Evolutionary conservation across 805 yeast genomes (phyloP).

Genomic region (Metschnikowia noctiluminum): DNA sequence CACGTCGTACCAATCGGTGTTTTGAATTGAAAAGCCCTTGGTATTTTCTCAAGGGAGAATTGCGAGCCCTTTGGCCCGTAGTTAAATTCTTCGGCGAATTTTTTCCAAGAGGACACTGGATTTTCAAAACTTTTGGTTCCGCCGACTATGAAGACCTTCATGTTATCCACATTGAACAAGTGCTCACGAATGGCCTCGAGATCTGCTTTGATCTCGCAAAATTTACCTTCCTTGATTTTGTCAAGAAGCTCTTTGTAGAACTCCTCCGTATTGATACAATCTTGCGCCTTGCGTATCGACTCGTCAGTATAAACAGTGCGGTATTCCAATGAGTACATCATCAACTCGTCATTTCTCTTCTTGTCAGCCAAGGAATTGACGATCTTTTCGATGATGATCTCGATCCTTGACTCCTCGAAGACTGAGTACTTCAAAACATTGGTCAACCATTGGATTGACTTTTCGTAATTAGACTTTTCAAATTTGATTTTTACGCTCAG

Average conservation of each 20-base stretch:
- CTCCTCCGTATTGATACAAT: slow-evolving; percentile 59
- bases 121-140: slow-evolving; percentile 49
- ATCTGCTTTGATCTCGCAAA: slow-evolving; percentile 42
- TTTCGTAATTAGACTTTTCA: slow-evolving; percentile 55
- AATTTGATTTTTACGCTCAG: slow-evolving; percentile 60
- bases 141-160: slow-evolving; percentile 69
- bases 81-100: slow-evolving; percentile 26
- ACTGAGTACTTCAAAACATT: slow-evolving; percentile 61
- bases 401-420: slow-evolving; percentile 71
- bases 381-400: slow-evolving; percentile 59
- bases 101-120: slow-evolving; percentile 62
- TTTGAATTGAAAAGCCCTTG: slow-evolving; percentile 50
- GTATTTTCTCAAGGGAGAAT: slow-evolving; percentile 34
- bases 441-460: slow-evolving; percentile 74
- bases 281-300: slow-evolving; percentile 64
- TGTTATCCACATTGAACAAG: slow-evolving; percentile 55
- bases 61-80: slow-evolving; percentile 2
- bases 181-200: slow-evolving; percentile 50
- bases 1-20: slow-evolving; percentile 57
- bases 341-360: slow-evolving; percentile 59
- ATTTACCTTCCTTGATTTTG: slow-evolving; percentile 54
- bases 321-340: slow-evolving; percentile 63
- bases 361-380: slow-evolving; percentile 58
- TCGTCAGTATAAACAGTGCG: slow-evolving; percentile 51
- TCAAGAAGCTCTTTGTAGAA: slow-evolving; percentile 44